Conservation (phyloP, 2,329 filamentous ascomycete species). For the Phoma herbarum region DNA sequence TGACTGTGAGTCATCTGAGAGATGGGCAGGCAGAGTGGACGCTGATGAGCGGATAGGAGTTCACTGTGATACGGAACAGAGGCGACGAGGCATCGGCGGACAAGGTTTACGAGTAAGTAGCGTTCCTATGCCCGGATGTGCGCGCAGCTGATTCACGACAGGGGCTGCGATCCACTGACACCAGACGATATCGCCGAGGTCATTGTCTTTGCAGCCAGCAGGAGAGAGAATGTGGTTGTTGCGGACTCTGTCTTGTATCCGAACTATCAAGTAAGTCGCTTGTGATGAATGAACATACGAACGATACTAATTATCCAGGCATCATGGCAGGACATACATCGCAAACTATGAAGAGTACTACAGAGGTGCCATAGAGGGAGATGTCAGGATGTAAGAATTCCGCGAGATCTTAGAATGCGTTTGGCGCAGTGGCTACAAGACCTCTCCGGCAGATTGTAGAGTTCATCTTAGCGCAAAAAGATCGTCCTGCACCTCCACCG, state of each 20-base stretch:
- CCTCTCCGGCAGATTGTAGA: too few relatives aligned
- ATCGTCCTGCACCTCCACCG: too few relatives aligned
- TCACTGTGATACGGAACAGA: slow-evolving; percentile 83
- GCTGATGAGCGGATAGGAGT: slow-evolving; percentile 61
- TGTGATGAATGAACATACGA: not conserved
- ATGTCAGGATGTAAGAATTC: not conserved
- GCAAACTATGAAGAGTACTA: not conserved
- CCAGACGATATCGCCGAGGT: slow-evolving; percentile 91
- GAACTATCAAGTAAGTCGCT: slow-evolving; percentile 75
- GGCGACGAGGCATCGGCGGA: slow-evolving; percentile 87
- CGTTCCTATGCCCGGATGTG: not conserved
- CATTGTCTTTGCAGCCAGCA: slow-evolving; percentile 80
- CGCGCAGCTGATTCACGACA: slow-evolving; percentile 18
- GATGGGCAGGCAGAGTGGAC: not conserved
- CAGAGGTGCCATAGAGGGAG: too few relatives aligned
- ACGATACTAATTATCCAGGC: not conserved
- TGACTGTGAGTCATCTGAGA: slow-evolving; percentile 64
- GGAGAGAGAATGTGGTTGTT: slow-evolving; percentile 85
- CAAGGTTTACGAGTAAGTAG: slow-evolving; percentile 75
- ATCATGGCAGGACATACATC: slow-evolving; percentile 1
- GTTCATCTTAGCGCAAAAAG: too few relatives aligned
- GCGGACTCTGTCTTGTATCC: slow-evolving; percentile 86
- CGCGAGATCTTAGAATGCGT: not conserved
- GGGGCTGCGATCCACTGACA: slow-evolving; percentile 75
- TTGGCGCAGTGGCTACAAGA: too few relatives aligned